phyloP scores from a whole-genome alignment of 2,329 filamentous ascomycete species.

The Penicillium sp. region DNA sequence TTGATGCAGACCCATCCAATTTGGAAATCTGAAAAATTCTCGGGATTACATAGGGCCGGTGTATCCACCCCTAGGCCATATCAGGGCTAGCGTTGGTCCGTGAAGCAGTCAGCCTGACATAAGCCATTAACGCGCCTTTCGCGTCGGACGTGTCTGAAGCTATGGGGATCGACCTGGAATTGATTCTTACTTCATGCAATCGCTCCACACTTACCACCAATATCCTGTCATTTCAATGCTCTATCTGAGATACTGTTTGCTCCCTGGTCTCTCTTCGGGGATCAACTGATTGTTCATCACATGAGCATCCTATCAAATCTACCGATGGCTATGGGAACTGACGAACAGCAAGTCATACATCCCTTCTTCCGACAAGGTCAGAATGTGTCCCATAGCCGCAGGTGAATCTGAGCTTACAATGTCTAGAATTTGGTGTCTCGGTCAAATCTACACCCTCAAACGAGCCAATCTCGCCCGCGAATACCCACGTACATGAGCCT shows the following conservation, averaged over 20 bases:
- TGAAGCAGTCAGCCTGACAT: constrained; percentile 19
- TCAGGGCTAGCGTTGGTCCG: constrained; percentile 9
- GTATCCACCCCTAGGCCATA: constrained; percentile 13
- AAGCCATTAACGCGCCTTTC: constrained; percentile 25
- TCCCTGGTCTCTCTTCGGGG: constrained; percentile 17
- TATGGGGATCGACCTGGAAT: constrained; percentile 4
- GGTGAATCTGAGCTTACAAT: neutral
- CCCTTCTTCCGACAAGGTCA: constrained; percentile 46
- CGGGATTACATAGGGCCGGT: constrained; percentile 33
- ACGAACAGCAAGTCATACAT: constrained; percentile 41
- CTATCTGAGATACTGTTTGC: neutral
- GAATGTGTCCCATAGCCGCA: neutral
- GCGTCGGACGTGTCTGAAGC: constrained; percentile 22
- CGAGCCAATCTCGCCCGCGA: neutral
- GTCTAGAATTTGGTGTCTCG: constrained; percentile 21
- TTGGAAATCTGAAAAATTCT: constrained; percentile 40
- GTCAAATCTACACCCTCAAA: constrained; percentile 6
- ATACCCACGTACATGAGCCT: neutral
- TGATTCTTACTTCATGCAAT: neutral
- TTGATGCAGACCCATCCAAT: constrained; percentile 19
- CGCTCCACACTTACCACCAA: neutral
- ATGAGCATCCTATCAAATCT: constrained; percentile 28
- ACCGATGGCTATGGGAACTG: constrained; percentile 41
- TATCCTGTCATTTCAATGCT: constrained; percentile 6
- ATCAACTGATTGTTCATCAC: constrained; percentile 24